Evolutionary conservation across 257 asterid genomes (phyloP), one percentile per base, ranked within the genome.

Genomic region (Ilex asprella): DNA sequence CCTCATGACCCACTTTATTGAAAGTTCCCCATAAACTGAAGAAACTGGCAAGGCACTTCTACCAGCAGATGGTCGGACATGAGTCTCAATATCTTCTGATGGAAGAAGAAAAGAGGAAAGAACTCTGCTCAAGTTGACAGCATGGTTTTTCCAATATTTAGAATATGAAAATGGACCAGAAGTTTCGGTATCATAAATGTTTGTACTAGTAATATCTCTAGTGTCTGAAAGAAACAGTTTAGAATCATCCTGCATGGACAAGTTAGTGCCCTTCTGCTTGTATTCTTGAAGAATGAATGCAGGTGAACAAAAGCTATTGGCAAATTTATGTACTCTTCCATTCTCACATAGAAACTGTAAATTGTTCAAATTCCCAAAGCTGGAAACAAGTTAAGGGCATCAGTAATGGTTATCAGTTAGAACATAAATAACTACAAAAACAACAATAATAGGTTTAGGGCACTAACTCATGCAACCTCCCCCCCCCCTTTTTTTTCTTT

Each of bases 281-380:
- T 77, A 77, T 66, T 87, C 97, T 75, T 89, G 99, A 76, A 93
- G 79, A 86, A 81, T 80, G 79, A 89, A 89, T 39, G 96, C 89
- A 12, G 87, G 86, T n/a, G 99, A 89, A 76, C 96, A 89, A 73
- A 93, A 93, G 82, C 96, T 89, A 81, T 93, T 93, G 39, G 99
- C 95, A 74, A 93, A 86, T 60, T 93, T 93, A 46, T 89, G 97
- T 55, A 89, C 86, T 68, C 99, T 84, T 76, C 99, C 99, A 75
- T 93, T 93, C 85, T 92, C 99, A 50, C 86, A 93, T 35, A 93
- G 81, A 76, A 93, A 93, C 82, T 89, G 97, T 79, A 93, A 86
- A 78, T 92, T 92, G 83, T 77, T 85, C 81, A 85, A 77, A 84
- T 93, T 93, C 56, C 99, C 99, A 75, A 82, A 93, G 71, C 99